These are phyloP conservation scores for Lobosporangium transversale DNA, from an alignment of 192 early-diverging fungal species.

Conservation along the genomic window DNA sequence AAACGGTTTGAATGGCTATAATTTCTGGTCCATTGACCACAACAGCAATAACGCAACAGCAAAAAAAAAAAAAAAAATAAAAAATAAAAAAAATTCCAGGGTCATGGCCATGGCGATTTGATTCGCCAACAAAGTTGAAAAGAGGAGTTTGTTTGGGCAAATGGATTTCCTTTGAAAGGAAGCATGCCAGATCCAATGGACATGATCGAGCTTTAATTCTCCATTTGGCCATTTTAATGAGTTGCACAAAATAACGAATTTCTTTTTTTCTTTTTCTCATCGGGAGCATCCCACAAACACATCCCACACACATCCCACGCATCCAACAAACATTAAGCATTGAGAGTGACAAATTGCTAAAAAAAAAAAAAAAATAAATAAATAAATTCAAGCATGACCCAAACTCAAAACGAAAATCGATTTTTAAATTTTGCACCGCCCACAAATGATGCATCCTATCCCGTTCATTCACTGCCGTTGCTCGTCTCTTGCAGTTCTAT, in stretches of 20 bases:
- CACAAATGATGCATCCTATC: not conserved
- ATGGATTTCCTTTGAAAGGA: slow-evolving; percentile 1
- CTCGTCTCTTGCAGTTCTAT: no score
- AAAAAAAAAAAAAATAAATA: no score
- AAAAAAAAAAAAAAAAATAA: no score
- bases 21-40: no score
- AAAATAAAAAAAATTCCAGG: not conserved
- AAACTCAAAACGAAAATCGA: slow-evolving; percentile 16
- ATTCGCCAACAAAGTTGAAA: slow-evolving; percentile 11
- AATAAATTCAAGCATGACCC: slow-evolving; percentile 40
- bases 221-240: not conserved
- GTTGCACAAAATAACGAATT: no score
- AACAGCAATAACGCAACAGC: no score
- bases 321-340: no score
- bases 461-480: not conserved
- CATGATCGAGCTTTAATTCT: not conserved
- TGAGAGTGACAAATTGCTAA: no score
- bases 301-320: no score
- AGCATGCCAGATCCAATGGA: slow-evolving; percentile 28
- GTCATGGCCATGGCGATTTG: not conserved
- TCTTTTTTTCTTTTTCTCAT: not conserved
- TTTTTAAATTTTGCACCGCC: slow-evolving; percentile 21
- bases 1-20: no score
- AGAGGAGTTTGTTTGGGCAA: slow-evolving; percentile 1
- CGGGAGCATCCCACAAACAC: no score